Base-by-base conservation (phyloP, 306 rosid species). In the Inga leiocalycina region DNA sequence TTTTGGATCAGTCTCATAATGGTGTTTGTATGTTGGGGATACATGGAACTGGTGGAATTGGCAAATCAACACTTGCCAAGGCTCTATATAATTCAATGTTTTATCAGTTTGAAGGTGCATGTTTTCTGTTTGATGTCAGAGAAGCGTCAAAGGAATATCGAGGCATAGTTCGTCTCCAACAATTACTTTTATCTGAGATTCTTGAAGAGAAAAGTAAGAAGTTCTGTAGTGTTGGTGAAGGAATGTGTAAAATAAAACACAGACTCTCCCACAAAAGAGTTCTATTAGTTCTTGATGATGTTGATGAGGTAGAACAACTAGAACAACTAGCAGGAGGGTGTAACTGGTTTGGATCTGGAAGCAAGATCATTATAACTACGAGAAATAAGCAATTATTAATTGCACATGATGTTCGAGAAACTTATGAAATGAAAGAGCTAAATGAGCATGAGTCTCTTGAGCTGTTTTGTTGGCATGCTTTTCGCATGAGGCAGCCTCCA, bases 301-400 rank as follows among this genome's bases (percentile, higher is more conserved):
- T 46, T 46, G 51, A 46, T 46, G 51, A 10, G 15, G 14, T 46
- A 46, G 51, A 46, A 46, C 51, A 46, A 46, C 10, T 46, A 46
- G 51, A 46, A 12, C 10, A 44, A 44, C 27, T 56, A 6, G 27
- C 27, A 56, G 62, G 27, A 56, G 27, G 62, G 27, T 20, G 27
- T 56, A 20, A 56, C n/a, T 59, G 66, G 66, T n/a, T 22, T 59
- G 66, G 66, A 22, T n/a, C 34, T 2, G 66, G 32, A 59, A 59
- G 66, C 66, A 59, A 59, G 15, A 22, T 59, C 24, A 83, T 83
- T 17, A 49, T 83, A 71, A 83, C 86, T 44, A 79, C 87, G 14
- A 84, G 82, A 14, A 67, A 78, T 39, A 35, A 4, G 30, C 35
- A 17, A 20, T 14, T 79, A 20, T 56, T 78, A 24, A 35, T 20